Evolutionary conservation across 2,329 filamentous ascomycete genomes (phyloP).

Genomic region (Botrytis hyacinthi): DNA sequence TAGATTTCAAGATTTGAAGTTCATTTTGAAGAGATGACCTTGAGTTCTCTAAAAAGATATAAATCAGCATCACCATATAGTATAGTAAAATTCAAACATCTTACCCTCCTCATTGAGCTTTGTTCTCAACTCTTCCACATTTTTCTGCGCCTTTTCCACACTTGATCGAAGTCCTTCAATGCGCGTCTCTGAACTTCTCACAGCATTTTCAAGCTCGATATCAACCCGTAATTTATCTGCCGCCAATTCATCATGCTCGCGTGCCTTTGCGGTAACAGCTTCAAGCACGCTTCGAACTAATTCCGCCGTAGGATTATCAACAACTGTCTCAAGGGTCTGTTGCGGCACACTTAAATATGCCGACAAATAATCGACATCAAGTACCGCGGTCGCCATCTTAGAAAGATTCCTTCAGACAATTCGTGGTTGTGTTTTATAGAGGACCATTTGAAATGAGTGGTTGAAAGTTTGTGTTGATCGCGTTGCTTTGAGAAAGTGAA

Average conservation of each 20-base stretch:
- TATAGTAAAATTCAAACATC: neutral
- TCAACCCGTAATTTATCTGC: constrained; percentile 86
- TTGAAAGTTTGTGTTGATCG: constrained; percentile 10
- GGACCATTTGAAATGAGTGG: constrained; percentile 14
- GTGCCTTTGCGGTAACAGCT: constrained; percentile 74
- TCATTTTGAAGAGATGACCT: constrained; percentile 77
- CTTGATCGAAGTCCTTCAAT: constrained; percentile 77
- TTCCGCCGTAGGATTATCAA: constrained; percentile 71
- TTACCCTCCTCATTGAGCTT: constrained; percentile 82
- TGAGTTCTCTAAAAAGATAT: constrained; percentile 61
- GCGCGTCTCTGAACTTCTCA: constrained; percentile 79
- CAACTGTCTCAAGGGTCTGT: constrained; percentile 57
- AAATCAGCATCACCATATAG: constrained; percentile 18
- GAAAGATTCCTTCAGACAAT: constrained; percentile 18
- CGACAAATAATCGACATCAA: constrained; percentile 73
- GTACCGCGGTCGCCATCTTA: constrained; percentile 57
- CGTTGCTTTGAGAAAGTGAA: constrained; percentile 17
- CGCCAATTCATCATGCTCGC: constrained; percentile 76
- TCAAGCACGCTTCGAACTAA: constrained; percentile 73
- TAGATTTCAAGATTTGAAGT: constrained; percentile 73
- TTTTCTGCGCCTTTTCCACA: constrained; percentile 78
- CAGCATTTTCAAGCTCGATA: constrained; percentile 89
- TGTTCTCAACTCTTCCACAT: constrained; percentile 76
- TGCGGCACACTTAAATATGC: constrained; percentile 68
- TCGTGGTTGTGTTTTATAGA: constrained; percentile 11